phyloP scores from a whole-genome alignment of 2,329 filamentous ascomycete genomes.

The Coniochaeta prunicola region DNA sequence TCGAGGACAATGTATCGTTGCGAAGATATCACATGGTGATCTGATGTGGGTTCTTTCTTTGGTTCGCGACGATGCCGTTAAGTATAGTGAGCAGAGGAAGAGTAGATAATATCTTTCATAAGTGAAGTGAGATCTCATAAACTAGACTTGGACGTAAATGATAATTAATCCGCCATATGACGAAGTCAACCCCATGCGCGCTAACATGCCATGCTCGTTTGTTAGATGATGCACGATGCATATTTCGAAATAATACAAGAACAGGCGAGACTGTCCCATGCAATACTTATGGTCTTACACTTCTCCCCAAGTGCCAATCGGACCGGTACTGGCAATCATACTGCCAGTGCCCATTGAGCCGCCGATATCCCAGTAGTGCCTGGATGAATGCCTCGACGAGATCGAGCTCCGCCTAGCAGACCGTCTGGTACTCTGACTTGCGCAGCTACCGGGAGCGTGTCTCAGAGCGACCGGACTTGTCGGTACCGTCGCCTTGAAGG shows the following conservation, averaged over 20 bases:
- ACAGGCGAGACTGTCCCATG: neutral
- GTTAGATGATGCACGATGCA: neutral
- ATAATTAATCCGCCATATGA: too few species aligned
- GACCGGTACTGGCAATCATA: slow-evolving; percentile 49
- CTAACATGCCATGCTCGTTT: neutral
- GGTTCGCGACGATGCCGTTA: too few species aligned
- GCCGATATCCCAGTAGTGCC: slow-evolving; percentile 91
- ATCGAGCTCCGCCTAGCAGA: slow-evolving; percentile 60
- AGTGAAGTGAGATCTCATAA: neutral
- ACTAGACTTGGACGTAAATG: neutral
- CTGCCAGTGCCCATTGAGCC: slow-evolving; percentile 72
- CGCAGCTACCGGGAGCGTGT: slow-evolving; percentile 59
- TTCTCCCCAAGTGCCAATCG: slow-evolving; percentile 73
- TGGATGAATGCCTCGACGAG: slow-evolving; percentile 70
- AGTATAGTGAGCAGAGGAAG: too few species aligned
- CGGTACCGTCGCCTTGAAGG: slow-evolving; percentile 47
- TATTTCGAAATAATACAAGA: neutral
- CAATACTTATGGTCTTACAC: slow-evolving; percentile 31
- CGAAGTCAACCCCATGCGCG: too few species aligned
- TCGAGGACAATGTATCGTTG: neutral
- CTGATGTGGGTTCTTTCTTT: too few species aligned
- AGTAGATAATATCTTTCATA: neutral
- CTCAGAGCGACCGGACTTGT: slow-evolving; percentile 38
- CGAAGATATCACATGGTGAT: neutral
- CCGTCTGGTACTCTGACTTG: slow-evolving; percentile 77